Evolutionary conservation across 1,284 basidiomycete genomes (phyloP), one percentile per base, ranked within the genome.

Genomic region (Filobasidium uniguttulatum): DNA sequence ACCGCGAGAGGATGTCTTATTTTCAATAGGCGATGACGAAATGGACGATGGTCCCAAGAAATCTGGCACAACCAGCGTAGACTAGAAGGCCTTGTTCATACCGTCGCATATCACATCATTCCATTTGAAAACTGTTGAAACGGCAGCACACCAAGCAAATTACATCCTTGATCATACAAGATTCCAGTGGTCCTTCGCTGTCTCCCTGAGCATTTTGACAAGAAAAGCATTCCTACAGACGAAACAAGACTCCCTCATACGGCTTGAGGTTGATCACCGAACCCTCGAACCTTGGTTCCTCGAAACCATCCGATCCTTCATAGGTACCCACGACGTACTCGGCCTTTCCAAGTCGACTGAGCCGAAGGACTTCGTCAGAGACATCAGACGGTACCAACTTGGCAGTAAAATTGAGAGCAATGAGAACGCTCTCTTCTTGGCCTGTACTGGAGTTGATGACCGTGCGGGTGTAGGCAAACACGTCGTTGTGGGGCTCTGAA

Each of bases 1-100:
- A 23, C 10, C 30, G 25, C 25, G 49, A 37, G 46, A 29, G 14
- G 38, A 31, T 2, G n/a, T 29, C 5, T 38, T 31, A 12, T 48
- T 53, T 41, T 37, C 40, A 29, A 17, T 48, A 7, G 50, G 45
- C 7, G 50, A 48, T 17, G 50, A 52, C 15, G 50, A 52, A 20
- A 45, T 44, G 10, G 49, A 37, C 1, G 43, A 41, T 5, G 43
- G 22, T 30, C n/a, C n/a, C 7, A 19, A 22, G 35, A 19, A 33
- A 33, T 10, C 31, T 10, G 31, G n/a, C 31, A 33, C 31, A n/a
- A 9, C 10, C n/a, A 25, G 26, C 40, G 40, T n/a, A n/a, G n/a
- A n/a, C n/a, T n/a, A n/a, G n/a, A n/a, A n/a, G n/a, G n/a, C n/a
- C n/a, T n/a, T n/a, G n/a, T n/a, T n/a, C 31, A 33, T 33, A 10